phyloP scores from a whole-genome alignment of 2,329 filamentous ascomycete species.

The Penicillium sp. region DNA sequence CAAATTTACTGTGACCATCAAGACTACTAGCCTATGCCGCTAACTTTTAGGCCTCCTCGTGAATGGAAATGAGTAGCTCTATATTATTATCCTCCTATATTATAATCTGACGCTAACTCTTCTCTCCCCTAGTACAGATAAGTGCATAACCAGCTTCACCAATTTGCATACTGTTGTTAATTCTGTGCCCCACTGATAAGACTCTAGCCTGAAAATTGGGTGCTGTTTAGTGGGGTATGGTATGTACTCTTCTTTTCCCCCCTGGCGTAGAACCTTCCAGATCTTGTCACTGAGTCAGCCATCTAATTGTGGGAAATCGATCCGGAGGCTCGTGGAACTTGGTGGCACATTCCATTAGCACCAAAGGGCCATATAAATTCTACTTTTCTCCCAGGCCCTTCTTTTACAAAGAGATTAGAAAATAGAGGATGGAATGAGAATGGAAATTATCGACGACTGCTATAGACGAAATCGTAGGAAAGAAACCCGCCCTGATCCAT shows the following conservation, averaged over 20 bases:
- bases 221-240: constrained; percentile 5
- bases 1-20: background rate
- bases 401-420: constrained; percentile 1
- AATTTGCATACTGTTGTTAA: no score
- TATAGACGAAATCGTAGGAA: constrained; percentile 5
- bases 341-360: constrained; percentile 1
- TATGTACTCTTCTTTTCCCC: background rate
- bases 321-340: constrained; percentile 1
- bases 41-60: background rate
- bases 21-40: background rate
- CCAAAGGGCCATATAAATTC: background rate
- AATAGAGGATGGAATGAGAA: constrained; percentile 3
- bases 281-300: constrained; percentile 1
- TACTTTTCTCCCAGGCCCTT: background rate
- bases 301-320: background rate
- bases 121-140: background rate
- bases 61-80: background rate
- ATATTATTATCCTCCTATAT: background rate
- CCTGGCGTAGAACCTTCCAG: background rate
- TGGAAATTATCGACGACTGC: constrained; percentile 1
- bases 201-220: no score
- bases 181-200: no score
- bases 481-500: constrained; percentile 3
- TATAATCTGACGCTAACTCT: background rate
- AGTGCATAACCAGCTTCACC: no score